Evolutionary conservation across 345 rosid genomes (phyloP).

Genomic region (Corchorus olitorius): DNA sequence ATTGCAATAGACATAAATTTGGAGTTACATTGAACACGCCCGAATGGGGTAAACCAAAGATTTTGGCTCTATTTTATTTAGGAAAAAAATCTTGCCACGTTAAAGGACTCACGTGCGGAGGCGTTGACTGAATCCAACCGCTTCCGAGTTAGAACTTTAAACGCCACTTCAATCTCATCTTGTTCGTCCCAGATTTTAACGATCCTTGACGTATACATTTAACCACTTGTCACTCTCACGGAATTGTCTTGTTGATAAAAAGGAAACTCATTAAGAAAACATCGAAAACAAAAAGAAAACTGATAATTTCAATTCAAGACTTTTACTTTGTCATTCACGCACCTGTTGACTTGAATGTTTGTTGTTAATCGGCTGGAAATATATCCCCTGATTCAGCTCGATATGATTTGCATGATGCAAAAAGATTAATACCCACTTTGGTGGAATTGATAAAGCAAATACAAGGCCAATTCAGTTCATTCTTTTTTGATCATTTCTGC

Average conservation of each 20-base stretch:
- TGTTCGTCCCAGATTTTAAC: not conserved
- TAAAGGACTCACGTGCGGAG: not conserved
- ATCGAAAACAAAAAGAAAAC: not conserved
- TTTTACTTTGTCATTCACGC: slow-evolving; percentile 10
- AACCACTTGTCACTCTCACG: slow-evolving; percentile 22
- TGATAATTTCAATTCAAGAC: not conserved
- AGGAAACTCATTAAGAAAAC: not conserved
- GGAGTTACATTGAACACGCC: no score
- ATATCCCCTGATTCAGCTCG: slow-evolving; percentile 1
- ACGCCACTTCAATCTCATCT: not conserved
- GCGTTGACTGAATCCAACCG: not conserved
- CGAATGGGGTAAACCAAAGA: no score
- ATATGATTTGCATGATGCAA: not conserved
- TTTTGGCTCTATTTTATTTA: not conserved
- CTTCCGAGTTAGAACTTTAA: not conserved
- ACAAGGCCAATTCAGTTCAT: slow-evolving; percentile 4
- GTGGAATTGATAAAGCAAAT: slow-evolving; percentile 12
- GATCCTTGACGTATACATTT: not conserved
- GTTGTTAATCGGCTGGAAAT: slow-evolving; percentile 3
- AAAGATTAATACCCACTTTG: not conserved
- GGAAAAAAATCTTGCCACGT: not conserved
- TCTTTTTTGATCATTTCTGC: not conserved
- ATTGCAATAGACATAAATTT: no score
- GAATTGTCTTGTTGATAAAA: not conserved
- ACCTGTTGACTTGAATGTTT: not conserved